Conservation (phyloP, 1,284 basidiomycete species). For the Xerocomus cyaneibrunnescens region DNA sequence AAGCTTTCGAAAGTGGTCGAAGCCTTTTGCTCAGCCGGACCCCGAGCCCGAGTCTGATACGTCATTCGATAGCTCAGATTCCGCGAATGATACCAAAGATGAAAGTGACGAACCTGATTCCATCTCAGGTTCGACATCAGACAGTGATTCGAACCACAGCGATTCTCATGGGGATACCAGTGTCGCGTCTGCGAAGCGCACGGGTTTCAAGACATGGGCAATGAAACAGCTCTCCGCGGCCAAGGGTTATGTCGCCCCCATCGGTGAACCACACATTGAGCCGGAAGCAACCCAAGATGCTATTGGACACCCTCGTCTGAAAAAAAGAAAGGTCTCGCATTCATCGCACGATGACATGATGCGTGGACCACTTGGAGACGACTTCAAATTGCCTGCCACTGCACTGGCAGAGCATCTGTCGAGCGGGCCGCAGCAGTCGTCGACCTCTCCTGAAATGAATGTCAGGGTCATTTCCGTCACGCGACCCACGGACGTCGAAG, state of each 20-base stretch:
- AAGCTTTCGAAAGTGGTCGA: slow-evolving; percentile 45
- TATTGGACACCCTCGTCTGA: slow-evolving; percentile 32
- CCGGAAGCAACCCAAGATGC: slow-evolving; percentile 13
- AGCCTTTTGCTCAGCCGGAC: slow-evolving; percentile 16
- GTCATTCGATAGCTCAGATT: slow-evolving; percentile 78
- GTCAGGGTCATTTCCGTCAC: slow-evolving; percentile 59
- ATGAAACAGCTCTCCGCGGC: slow-evolving; percentile 65
- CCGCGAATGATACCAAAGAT: slow-evolving; percentile 52
- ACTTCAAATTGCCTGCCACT: slow-evolving; percentile 61
- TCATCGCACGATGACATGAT: slow-evolving; percentile 40
- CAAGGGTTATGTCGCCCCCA: slow-evolving; percentile 46
- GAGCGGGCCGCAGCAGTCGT: slow-evolving; percentile 22
- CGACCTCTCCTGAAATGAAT: slow-evolving; percentile 17
- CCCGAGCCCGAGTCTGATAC: slow-evolving; percentile 48
- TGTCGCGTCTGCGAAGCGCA: slow-evolving; percentile 34
- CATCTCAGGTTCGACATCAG: slow-evolving; percentile 8
- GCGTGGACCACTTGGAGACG: slow-evolving; percentile 69
- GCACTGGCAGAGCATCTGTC: slow-evolving; percentile 55
- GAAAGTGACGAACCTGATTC: slow-evolving; percentile 22
- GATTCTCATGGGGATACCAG: slow-evolving; percentile 9
- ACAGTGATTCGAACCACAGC: slow-evolving; percentile 13
- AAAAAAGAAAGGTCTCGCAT: slow-evolving; percentile 45
- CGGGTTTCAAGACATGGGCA: slow-evolving; percentile 86
- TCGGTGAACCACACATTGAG: slow-evolving; percentile 9
- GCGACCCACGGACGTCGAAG: slow-evolving; percentile 75